A percentile compares a stretch with the other conserved stretches of the same genome.
Conservation (phyloP, 352 stramenopile species). For the Phytophthora lateralis region DNA sequence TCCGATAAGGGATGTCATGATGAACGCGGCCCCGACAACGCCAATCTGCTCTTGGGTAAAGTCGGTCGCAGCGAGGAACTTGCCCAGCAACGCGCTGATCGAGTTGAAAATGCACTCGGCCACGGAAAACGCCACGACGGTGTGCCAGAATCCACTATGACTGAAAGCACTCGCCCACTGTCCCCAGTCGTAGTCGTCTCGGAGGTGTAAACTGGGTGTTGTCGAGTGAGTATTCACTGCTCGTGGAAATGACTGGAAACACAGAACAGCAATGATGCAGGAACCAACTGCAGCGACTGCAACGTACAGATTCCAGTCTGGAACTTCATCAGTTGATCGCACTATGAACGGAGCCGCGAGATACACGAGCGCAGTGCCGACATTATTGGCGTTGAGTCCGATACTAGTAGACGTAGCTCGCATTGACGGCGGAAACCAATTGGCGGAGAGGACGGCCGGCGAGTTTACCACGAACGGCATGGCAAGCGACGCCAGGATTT, state of each 20-base stretch:
- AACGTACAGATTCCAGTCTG: slow-evolving; percentile 50
- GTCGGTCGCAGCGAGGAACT: slow-evolving; percentile 56
- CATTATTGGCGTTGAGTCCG: slow-evolving; percentile 70
- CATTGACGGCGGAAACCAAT: slow-evolving; percentile 73
- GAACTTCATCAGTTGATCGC: slow-evolving; percentile 33
- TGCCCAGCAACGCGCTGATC: slow-evolving; percentile 66
- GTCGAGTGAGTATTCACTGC: background rate
- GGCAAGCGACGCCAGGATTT: slow-evolving; percentile 60
- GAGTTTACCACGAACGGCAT: slow-evolving; percentile 88
- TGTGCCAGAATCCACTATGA: slow-evolving; percentile 64
- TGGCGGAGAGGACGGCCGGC: slow-evolving; percentile 64
- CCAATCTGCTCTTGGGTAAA: slow-evolving; percentile 68
- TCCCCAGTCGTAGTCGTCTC: slow-evolving; percentile 70
- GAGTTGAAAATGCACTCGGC: slow-evolving; percentile 72
- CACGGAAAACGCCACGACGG: slow-evolving; percentile 58
- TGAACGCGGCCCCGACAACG: slow-evolving; percentile 67
- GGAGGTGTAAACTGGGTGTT: slow-evolving; percentile 13
- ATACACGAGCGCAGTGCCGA: slow-evolving; percentile 68
- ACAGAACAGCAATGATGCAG: slow-evolving; percentile 18
- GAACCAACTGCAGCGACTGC: slow-evolving; percentile 31
- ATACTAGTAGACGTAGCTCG: slow-evolving; percentile 71
- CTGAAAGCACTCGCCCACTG: slow-evolving; percentile 66
- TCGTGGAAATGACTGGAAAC: background rate
- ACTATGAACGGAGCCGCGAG: slow-evolving; percentile 58
- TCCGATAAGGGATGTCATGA: slow-evolving; percentile 69